Evolutionary conservation across 106 monocot species (phyloP).

Genomic region (Narthecium ossifragum): DNA sequence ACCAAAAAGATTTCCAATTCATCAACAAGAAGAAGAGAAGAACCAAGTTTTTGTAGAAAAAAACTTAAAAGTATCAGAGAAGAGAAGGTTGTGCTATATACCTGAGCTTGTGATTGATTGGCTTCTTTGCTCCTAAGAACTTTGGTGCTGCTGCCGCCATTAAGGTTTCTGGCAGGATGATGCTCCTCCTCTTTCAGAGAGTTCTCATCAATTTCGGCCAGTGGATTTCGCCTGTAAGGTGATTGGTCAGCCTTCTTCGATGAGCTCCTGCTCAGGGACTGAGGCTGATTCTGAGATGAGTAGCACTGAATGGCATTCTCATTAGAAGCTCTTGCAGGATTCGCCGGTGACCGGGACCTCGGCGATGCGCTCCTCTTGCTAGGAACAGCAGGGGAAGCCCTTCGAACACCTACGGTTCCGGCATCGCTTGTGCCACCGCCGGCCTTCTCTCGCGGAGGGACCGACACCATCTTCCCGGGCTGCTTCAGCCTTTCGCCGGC

Average conservation of each 20-base stretch:
- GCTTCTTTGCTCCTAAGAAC: slow-evolving; percentile 4
- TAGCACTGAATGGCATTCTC: slow-evolving; percentile 28
- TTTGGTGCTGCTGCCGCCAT: too few relatives aligned
- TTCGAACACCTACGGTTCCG: not conserved
- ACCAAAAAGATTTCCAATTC: not conserved
- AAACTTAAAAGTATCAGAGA: too few relatives aligned
- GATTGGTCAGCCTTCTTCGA: slow-evolving; percentile 86
- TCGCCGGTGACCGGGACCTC: slow-evolving; percentile 45
- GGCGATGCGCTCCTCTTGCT: slow-evolving; percentile 30
- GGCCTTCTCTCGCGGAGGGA: slow-evolving; percentile 65
- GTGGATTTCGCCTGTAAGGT: slow-evolving; percentile 64
- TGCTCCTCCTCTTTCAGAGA: slow-evolving; percentile 20
- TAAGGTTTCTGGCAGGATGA: slow-evolving; percentile 2
- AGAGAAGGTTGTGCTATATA: slow-evolving; percentile 14
- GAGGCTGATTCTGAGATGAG: slow-evolving; percentile 16
- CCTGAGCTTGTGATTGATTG: slow-evolving; percentile 18
- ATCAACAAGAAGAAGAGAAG: not conserved
- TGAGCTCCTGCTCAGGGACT: slow-evolving; percentile 66
- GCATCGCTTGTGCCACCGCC: not conserved
- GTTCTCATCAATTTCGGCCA: slow-evolving; percentile 84
- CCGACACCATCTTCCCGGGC: slow-evolving; percentile 79
- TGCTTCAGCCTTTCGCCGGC: slow-evolving; percentile 26
- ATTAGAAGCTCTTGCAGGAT: slow-evolving; percentile 28
- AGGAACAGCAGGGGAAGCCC: not conserved
- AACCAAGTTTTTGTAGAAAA: too few relatives aligned